Evolutionary conservation across 768 basidiomycete genomes (phyloP), one percentile per base, ranked within the genome.

Genomic region (Fistulinella prunicolor): DNA sequence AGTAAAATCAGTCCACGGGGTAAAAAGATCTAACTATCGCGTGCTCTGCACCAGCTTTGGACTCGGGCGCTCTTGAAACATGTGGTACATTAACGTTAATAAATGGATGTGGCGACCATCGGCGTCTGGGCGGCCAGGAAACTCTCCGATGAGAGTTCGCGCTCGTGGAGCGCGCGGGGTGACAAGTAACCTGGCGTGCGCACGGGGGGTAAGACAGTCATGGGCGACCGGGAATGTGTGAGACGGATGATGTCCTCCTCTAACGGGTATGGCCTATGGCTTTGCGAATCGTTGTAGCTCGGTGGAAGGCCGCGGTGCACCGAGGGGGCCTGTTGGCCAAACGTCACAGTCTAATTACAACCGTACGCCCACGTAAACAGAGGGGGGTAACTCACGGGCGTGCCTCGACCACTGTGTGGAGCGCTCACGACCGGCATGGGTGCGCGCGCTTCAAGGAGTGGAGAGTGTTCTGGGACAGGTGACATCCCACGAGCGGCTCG

Each of bases 181-280:
- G 54, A 53, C 19, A 45, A 41, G 24, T 70, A 68, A 9, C 69
- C 71, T 5, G 67, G 70, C 3, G 63, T 65, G 23, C 71, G 67
- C 22, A 70, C 70, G 12, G 71, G 54, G 2, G 62, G 61, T 4
- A 73, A 75, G 53, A 73, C 69, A 26, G 69, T 46, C 62, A 65
- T 61, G 14, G 64, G 52, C 22, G 64, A 60, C 43, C 68, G 66
- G 7, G 59, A 51, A 9, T 53, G 59, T 16, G 44, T 29, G 14
- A 54, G 51, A 24, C 40, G 54, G 14, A 49, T 36, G 12, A 60
- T 10, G 36, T 55, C 61, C 34, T 70, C 70, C 16, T 50, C 41
- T 2, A 67, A 70, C 1, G 59, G 24, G 20, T 50, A 38, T 16
- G 44, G 53, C 13, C 28, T 42, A 12, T 53, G 55, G 16, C n/a